These are phyloP conservation scores for Pistacia integerrima DNA, from an alignment of 345 rosid species.

Conservation along the genomic window DNA sequence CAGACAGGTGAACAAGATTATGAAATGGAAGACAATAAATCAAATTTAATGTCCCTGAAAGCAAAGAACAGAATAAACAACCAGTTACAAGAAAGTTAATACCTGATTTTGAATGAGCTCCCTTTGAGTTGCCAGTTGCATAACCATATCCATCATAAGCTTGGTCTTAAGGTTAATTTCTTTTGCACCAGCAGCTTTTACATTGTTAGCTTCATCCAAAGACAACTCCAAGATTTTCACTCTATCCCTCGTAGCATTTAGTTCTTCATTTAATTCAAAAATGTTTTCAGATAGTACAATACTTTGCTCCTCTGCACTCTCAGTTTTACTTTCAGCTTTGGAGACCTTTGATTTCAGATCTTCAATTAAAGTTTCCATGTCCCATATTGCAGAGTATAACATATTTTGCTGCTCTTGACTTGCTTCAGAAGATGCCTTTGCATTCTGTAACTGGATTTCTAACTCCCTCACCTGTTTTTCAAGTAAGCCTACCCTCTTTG, in stretches of 20 bases:
- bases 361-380: constrained; percentile 94
- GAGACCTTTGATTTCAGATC: constrained; percentile 90
- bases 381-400: constrained; percentile 98
- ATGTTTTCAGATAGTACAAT: constrained; percentile 62
- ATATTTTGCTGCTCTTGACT: constrained; percentile 92
- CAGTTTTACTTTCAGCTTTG: constrained; percentile 78
- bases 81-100: not conserved
- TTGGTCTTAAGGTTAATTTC: constrained; percentile 63
- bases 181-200: constrained; percentile 53
- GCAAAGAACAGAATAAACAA: too few species aligned
- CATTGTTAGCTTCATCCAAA: constrained; percentile 54
- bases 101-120: constrained; percentile 89
- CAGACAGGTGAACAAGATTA: not conserved
- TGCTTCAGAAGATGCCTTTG: constrained; percentile 75
- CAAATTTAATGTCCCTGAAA: not conserved
- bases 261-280: constrained; percentile 59
- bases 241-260: constrained; percentile 52
- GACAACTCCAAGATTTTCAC: constrained; percentile 52
- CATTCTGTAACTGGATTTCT: constrained; percentile 69
- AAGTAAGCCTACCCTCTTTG: constrained; percentile 68
- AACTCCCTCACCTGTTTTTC: constrained; percentile 83
- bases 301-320: constrained; percentile 76
- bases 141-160: constrained; percentile 69
- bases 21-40: not conserved
- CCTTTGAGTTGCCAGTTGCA: constrained; percentile 71